phyloP scores from a whole-genome alignment of 768 basidiomycete species.

The Termitomyces sp. region DNA sequence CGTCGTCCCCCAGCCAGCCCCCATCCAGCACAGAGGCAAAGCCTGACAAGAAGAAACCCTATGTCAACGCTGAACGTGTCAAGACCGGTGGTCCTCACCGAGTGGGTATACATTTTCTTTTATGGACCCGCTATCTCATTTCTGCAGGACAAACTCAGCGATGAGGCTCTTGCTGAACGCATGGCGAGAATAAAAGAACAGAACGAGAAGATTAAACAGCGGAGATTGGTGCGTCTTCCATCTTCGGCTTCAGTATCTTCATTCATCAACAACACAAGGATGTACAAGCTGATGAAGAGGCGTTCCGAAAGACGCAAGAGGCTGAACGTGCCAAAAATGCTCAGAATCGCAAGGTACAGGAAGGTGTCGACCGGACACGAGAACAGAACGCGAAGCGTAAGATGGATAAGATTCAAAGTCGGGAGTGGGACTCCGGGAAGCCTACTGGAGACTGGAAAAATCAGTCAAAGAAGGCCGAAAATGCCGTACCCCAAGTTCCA shows the following conservation, averaged over 20 bases:
- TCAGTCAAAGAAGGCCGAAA: conserved; percentile 13
- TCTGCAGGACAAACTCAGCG: conserved; percentile 34
- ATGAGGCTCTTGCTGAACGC: conserved; percentile 54
- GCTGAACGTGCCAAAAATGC: conserved; percentile 56
- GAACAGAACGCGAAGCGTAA: conserved; percentile 80
- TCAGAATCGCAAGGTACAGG: conserved; percentile 62
- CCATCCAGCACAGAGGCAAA: conserved; percentile 19
- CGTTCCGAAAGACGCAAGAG: conserved; percentile 69
- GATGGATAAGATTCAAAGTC: conserved; percentile 71
- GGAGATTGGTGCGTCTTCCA: conserved; percentile 40
- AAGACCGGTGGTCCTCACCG: conserved; percentile 76
- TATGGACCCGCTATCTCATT: conserved; percentile 6
- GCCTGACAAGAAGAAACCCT: conserved; percentile 62
- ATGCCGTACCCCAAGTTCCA: conserved; percentile 3
- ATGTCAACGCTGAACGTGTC: conserved; percentile 81
- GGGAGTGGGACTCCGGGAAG: conserved; percentile 88
- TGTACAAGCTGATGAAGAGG: conserved; percentile 78
- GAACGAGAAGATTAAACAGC: conserved; percentile 65
- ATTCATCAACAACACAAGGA: conserved; percentile 34
- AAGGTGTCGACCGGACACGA: conserved; percentile 62
- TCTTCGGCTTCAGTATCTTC: not conserved
- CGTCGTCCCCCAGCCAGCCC: conserved; percentile 5
- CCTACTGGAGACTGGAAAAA: conserved; percentile 29
- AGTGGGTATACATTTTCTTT: conserved; percentile 37
- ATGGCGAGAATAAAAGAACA: conserved; percentile 62